Base-by-base conservation (phyloP, 23 red algal genomes). In the Gracilaria caudata region DNA sequence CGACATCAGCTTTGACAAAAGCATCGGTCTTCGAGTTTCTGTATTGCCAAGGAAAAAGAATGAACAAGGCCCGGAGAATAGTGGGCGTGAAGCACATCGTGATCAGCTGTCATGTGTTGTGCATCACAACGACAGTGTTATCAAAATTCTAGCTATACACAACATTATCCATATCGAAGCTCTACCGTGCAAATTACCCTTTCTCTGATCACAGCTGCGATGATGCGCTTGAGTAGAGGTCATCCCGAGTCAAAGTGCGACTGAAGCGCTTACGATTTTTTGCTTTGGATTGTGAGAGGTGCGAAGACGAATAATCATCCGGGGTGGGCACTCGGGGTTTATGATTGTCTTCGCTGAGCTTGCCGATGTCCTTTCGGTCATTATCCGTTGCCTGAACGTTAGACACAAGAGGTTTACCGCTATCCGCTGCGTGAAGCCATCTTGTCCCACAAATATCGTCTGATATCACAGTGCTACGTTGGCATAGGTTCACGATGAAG, bases 31-130 rank as follows among this genome's bases (percentile, higher is more conserved):
- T 29, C 26, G 30, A 66, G 61, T 66, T 6, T 66, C 30, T 16
- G 61, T 30, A 36, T 36, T 66, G 30, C 61, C 61, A 36, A 66
- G 61, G 32, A 66, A 66, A 66, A 30, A 66, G 29, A 66, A 19
- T 14, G 61, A 66, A 37, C 61, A 66, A 66, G 61, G 6, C 13
- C 8, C 19, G 32, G 19, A 4, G 6, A 1, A 36, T 36, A 14
- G 6, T 2, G 8, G 26, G 35, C 26, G 36, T 36, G 28, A 66
- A 66, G 36, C 29, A 2, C 32, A 7, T 35, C 30, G 61, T 35
- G 36, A 66, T 66, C 61, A 35, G 12, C 61, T 66, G 35, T 66
- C 61, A 17, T 66, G 5, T 30, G 8, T 66, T 30, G 61, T 36
- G 12, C 30, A 66, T 66, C 13, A 66, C 1, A 66, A 66, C 14